Percentiles rank a stretch among this genome's conserved stretches.
phyloP scores from a whole-genome alignment of 2,329 filamentous ascomycete species.

The Diaporthe sp. region DNA sequence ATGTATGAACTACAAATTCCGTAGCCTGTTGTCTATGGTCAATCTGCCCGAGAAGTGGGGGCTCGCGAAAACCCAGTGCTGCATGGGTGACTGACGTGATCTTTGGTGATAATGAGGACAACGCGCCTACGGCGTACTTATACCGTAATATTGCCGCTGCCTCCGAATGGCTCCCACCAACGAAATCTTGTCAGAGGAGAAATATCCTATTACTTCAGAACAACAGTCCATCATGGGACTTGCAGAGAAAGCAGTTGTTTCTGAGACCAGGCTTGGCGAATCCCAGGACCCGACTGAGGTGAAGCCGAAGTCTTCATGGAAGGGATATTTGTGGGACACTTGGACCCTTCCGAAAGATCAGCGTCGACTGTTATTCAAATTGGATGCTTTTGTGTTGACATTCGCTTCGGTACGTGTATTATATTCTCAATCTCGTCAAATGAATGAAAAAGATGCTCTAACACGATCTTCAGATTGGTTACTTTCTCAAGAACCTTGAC shows the following conservation, averaged over 20 bases:
- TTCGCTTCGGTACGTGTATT: conserved; percentile 44
- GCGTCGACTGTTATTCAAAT: conserved; percentile 50
- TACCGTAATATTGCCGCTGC: neutral
- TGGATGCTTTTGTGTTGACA: conserved; percentile 51
- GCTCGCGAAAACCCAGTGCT: conserved; percentile 11
- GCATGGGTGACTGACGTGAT: conserved; percentile 28
- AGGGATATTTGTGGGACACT: conserved; percentile 53
- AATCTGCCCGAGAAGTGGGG: conserved; percentile 26
- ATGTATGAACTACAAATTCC: neutral
- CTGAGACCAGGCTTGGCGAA: neutral
- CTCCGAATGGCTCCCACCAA: neutral
- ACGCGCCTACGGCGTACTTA: neutral
- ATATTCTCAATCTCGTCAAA: neutral
- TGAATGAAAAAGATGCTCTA: neutral
- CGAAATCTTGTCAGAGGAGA: neutral
- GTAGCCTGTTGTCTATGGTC: neutral
- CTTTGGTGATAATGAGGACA: conserved; percentile 26
- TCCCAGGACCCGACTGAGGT: conserved; percentile 39
- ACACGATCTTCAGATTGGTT: conserved; percentile 41
- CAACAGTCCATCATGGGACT: conserved; percentile 5
- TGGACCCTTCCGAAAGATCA: conserved; percentile 50
- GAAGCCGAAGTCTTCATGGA: conserved; percentile 48
- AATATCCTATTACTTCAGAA: neutral
- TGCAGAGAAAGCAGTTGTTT: conserved; percentile 8
- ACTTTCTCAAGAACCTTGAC: conserved; percentile 53